Evolutionary conservation across 306 rosid species (phyloP).

Genomic region (Macrotyloma uniflorum): DNA sequence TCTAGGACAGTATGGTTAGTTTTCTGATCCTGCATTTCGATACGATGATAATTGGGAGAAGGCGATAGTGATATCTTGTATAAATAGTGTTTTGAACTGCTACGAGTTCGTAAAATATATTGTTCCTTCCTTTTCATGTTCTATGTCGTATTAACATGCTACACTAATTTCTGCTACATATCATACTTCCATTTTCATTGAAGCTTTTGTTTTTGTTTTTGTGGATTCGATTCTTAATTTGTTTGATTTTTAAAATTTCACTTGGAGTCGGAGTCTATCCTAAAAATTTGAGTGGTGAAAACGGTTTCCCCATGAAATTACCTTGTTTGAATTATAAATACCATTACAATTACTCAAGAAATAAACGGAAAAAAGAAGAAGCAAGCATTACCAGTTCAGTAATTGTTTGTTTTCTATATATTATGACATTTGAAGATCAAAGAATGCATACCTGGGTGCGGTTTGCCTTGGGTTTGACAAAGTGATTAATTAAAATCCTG

Average conservation of each 20-base stretch:
- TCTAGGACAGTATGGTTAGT: constrained; percentile 25
- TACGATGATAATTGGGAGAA: constrained; percentile 27
- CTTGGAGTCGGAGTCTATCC: background rate
- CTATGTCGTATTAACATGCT: background rate
- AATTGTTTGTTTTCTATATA: background rate
- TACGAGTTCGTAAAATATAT: constrained; percentile 13
- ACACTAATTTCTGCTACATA: background rate
- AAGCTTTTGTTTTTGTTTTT: background rate
- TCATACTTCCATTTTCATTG: constrained; percentile 3
- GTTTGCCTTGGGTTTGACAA: background rate
- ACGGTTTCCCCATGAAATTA: background rate
- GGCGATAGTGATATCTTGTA: constrained; percentile 36
- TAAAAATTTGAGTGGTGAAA: background rate
- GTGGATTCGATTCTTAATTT: background rate
- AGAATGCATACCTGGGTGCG: constrained; percentile 32
- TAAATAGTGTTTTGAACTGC: constrained; percentile 27
- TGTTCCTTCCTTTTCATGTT: background rate
- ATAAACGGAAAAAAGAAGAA: background rate
- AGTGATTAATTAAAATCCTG: background rate
- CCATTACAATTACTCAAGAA: background rate
- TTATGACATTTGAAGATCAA: background rate
- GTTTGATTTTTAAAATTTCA: constrained; percentile 5
- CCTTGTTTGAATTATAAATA: background rate
- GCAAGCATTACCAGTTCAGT: background rate
- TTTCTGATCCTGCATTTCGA: constrained; percentile 28